Conservation (phyloP, 306 rosid species). For the Hippophae rhamnoides region DNA sequence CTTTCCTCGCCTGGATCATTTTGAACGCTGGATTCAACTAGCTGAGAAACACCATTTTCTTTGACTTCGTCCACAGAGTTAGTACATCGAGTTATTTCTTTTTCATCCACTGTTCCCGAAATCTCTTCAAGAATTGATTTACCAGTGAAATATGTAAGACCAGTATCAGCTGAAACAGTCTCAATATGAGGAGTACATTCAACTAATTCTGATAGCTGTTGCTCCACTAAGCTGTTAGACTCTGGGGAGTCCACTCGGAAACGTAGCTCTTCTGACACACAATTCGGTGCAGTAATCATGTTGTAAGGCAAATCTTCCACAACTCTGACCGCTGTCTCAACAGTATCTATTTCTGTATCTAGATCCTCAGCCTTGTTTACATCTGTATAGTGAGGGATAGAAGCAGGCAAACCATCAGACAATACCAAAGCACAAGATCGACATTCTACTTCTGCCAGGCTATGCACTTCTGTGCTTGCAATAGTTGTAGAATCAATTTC, state of each 20-base stretch:
- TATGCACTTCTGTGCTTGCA: slow-evolving; percentile 24
- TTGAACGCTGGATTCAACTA: slow-evolving; percentile 20
- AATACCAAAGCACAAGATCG: slow-evolving; percentile 9
- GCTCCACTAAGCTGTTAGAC: slow-evolving; percentile 20
- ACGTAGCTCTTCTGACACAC: slow-evolving; percentile 12
- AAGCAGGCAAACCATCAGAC: slow-evolving; percentile 19
- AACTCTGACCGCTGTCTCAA: slow-evolving; percentile 20
- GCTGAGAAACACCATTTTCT: slow-evolving; percentile 22
- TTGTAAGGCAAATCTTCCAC: slow-evolving; percentile 30
- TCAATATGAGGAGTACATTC: slow-evolving; percentile 26
- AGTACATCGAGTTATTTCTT: slow-evolving; percentile 27
- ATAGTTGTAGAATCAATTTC: slow-evolving; percentile 23
- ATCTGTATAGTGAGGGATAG: slow-evolving; percentile 21
- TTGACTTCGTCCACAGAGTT: slow-evolving; percentile 25
- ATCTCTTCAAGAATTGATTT: slow-evolving; percentile 26
- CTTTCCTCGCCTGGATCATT: slow-evolving; percentile 20
- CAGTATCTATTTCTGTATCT: slow-evolving; percentile 19
- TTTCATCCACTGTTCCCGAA: slow-evolving; percentile 15
- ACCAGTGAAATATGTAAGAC: slow-evolving; percentile 18
- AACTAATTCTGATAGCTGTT: slow-evolving; percentile 20
- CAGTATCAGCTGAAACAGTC: slow-evolving; percentile 27
- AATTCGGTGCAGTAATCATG: slow-evolving; percentile 19
- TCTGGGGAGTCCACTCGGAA: slow-evolving; percentile 12
- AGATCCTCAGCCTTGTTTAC: slow-evolving; percentile 5
- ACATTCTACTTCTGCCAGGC: slow-evolving; percentile 26